Evolutionary conservation across 169 alveolate species (phyloP).

Genomic region (Theileria sp.): DNA sequence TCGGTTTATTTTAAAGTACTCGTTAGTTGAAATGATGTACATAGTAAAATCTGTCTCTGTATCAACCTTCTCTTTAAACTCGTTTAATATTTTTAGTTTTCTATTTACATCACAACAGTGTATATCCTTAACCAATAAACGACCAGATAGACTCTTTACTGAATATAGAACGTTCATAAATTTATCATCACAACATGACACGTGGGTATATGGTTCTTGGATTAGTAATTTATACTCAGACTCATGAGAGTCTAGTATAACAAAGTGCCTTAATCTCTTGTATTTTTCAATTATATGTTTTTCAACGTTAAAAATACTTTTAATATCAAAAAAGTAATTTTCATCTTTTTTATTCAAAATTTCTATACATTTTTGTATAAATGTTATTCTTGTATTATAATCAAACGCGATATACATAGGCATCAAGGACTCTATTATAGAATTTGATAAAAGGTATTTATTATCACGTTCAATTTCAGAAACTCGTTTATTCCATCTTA

Average conservation of each 20-base stretch:
- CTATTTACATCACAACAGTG: constrained; percentile 89
- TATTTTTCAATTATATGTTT: constrained; percentile 59
- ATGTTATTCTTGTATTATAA: constrained; percentile 84
- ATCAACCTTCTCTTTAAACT: not conserved
- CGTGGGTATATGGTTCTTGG: constrained; percentile 79
- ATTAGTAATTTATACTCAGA: constrained; percentile 93
- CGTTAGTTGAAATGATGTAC: constrained; percentile 4
- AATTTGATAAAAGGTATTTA: constrained; percentile 90
- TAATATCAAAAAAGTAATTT: constrained; percentile 40
- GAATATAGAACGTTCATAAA: constrained; percentile 95
- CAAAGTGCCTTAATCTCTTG: constrained; percentile 70
- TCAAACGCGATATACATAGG: constrained; percentile 92
- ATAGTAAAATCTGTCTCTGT: not conserved
- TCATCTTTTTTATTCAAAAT: constrained; percentile 27
- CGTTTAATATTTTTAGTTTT: constrained; percentile 55
- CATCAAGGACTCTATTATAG: constrained; percentile 92
- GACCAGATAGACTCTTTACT: constrained; percentile 85
- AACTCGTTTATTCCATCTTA: constrained; percentile 88
- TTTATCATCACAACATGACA: constrained; percentile 94
- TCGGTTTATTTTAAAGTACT: not conserved
- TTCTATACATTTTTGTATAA: constrained; percentile 18
- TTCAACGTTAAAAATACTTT: constrained; percentile 70
- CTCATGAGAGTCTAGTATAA: constrained; percentile 90
- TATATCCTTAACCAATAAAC: constrained; percentile 95
- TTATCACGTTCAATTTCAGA: constrained; percentile 66